These are phyloP conservation scores for Eudorina sp. DNA, from an alignment of 139 green algal species.

Conservation along the genomic window DNA sequence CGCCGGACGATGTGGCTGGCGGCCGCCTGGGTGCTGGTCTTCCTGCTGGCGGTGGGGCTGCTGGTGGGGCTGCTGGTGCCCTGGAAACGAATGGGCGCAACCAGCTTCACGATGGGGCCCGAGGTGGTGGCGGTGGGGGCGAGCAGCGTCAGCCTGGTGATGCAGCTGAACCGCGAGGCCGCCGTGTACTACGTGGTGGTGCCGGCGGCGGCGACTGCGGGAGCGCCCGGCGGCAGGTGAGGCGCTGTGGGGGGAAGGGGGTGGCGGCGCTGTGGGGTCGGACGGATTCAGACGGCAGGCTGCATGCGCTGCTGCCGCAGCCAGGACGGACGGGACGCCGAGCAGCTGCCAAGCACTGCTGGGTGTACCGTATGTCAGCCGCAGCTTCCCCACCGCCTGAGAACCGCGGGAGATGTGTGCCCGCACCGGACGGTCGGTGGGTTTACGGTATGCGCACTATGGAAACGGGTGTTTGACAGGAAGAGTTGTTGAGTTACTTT, in stretches of 20 bases:
- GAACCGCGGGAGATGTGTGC: background rate
- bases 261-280: no score
- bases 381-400: no score
- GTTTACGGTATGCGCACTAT: no score
- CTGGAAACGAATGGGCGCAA: background rate
- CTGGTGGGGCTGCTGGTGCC: constrained; percentile 55
- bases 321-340: background rate
- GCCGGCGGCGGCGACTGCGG: background rate
- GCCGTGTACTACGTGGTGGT: constrained; percentile 18
- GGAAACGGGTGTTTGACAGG: no score
- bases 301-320: background rate
- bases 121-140: background rate
- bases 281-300: background rate
- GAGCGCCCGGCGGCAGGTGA: background rate
- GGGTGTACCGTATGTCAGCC: no score
- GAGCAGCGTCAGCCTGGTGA: background rate
- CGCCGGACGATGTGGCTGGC: constrained; percentile 45
- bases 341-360: background rate
- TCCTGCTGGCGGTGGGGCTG: constrained; percentile 48
- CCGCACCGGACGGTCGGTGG: background rate
- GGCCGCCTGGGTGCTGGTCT: constrained; percentile 33
- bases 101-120: background rate
- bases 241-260: background rate
- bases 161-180: background rate
- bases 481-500: no score